phyloP scores from a whole-genome alignment of 2,329 filamentous ascomycete species.

The Epichloe amarillans region DNA sequence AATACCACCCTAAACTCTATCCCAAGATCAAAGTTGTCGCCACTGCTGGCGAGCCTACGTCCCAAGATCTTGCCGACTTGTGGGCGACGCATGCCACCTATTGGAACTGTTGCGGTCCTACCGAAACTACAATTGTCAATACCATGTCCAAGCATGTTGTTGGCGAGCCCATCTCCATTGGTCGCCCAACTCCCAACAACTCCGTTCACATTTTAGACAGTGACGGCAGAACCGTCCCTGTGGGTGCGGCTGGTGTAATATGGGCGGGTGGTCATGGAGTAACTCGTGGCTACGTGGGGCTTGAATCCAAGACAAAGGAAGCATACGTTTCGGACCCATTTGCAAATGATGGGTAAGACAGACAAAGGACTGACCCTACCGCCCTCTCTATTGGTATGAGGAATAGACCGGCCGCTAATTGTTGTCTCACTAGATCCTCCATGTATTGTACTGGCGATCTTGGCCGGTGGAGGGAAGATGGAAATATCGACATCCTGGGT shows the following conservation, averaged over 20 bases:
- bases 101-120: slow-evolving; percentile 46
- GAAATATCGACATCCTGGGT: slow-evolving; percentile 40
- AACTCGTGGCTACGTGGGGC: slow-evolving; percentile 40
- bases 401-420: slow-evolving; percentile 3
- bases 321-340: slow-evolving; percentile 39
- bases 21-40: slow-evolving; percentile 39
- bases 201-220: slow-evolving; percentile 41
- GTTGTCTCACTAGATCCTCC: slow-evolving; percentile 19
- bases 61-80: slow-evolving; percentile 36
- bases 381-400: slow-evolving; percentile 1
- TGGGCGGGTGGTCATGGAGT: slow-evolving; percentile 45
- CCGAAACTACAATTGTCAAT: slow-evolving; percentile 47
- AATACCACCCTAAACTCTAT: slow-evolving; percentile 31
- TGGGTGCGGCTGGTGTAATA: slow-evolving; percentile 37
- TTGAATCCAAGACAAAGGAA: slow-evolving; percentile 34
- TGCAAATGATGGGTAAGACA: slow-evolving; percentile 32
- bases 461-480: slow-evolving; percentile 38
- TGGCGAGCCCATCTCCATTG: slow-evolving; percentile 37
- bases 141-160: slow-evolving; percentile 37
- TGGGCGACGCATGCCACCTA: slow-evolving; percentile 37
- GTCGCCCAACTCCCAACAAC: slow-evolving; percentile 42
- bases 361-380: not conserved
- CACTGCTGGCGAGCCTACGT: slow-evolving; percentile 41
- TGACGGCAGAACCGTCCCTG: slow-evolving; percentile 25
- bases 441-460: slow-evolving; percentile 52